These are phyloP conservation scores for Diaporthe humulicola DNA, from an alignment of 2,329 filamentous ascomycete genomes.

Conservation along the genomic window DNA sequence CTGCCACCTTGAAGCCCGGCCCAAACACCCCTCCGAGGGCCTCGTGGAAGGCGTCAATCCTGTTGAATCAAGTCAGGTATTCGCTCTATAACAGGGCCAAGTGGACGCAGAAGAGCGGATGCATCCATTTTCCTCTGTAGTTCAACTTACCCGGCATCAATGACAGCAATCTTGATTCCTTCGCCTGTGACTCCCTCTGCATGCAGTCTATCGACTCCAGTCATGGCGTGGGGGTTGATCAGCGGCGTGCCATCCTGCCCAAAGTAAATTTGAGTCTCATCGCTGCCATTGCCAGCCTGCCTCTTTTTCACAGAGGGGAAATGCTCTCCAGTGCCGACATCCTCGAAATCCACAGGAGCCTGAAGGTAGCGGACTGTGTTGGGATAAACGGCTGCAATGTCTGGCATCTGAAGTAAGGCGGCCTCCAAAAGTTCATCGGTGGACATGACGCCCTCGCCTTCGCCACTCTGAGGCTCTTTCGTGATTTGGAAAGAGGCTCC, in stretches of 20 bases:
- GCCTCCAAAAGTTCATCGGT: constrained; percentile 22
- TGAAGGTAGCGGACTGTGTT: constrained; percentile 28
- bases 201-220: constrained; percentile 8
- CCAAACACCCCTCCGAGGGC: constrained; percentile 11
- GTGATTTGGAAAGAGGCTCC: constrained; percentile 27
- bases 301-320: background rate
- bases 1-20: constrained; percentile 19
- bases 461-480: background rate
- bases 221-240: constrained; percentile 7
- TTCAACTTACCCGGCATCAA: constrained; percentile 2
- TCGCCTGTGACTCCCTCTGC: constrained; percentile 13
- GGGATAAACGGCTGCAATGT: constrained; percentile 31
- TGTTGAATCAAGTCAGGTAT: too few species aligned
- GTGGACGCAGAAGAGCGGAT: too few species aligned
- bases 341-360: background rate
- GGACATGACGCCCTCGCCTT: background rate
- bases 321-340: background rate
- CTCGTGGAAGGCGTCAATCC: background rate
- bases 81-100: too few species aligned
- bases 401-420: constrained; percentile 26
- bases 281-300: constrained; percentile 11
- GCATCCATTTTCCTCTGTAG: too few species aligned
- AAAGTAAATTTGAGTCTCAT: constrained; percentile 11
- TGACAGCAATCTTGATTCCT: constrained; percentile 8
- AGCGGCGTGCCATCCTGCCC: constrained; percentile 17